phyloP scores from a whole-genome alignment of 768 basidiomycete species.

The Panaeolus cyanescens region DNA sequence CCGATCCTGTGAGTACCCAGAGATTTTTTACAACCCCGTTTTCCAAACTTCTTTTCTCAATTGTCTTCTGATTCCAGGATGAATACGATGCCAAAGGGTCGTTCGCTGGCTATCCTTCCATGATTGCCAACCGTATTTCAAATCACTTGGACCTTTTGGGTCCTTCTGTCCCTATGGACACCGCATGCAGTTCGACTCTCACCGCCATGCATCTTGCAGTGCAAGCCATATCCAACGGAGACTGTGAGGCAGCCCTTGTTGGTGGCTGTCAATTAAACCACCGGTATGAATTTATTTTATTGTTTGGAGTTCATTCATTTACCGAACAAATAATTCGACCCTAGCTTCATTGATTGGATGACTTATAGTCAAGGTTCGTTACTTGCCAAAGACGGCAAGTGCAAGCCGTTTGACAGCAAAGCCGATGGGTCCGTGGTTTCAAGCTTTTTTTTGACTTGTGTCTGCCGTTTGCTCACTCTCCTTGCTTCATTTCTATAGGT shows the following conservation, averaged over 20 bases:
- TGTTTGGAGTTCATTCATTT: neutral
- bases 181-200: constrained; percentile 51
- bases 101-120: constrained; percentile 33
- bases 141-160: constrained; percentile 43
- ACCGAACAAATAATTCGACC: constrained; percentile 5
- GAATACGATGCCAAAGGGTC: constrained; percentile 32
- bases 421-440: constrained; percentile 39
- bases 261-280: constrained; percentile 45
- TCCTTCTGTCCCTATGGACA: constrained; percentile 52
- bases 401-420: constrained; percentile 44
- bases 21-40: neutral
- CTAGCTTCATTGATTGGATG: constrained; percentile 35
- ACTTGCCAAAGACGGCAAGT: constrained; percentile 41
- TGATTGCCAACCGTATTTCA: constrained; percentile 43
- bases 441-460: neutral
- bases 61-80: constrained; percentile 24
- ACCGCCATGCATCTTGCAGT: constrained; percentile 50
- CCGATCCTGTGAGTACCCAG: constrained; percentile 25
- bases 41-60: neutral
- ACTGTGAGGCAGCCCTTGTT: constrained; percentile 50
- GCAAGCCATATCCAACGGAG: constrained; percentile 41
- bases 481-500: constrained; percentile 24
- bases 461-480: neutral
- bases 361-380: constrained; percentile 37
- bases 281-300: constrained; percentile 26